Conservation (phyloP, 768 basidiomycete genomes). For the Tubosaeta sp. region DNA sequence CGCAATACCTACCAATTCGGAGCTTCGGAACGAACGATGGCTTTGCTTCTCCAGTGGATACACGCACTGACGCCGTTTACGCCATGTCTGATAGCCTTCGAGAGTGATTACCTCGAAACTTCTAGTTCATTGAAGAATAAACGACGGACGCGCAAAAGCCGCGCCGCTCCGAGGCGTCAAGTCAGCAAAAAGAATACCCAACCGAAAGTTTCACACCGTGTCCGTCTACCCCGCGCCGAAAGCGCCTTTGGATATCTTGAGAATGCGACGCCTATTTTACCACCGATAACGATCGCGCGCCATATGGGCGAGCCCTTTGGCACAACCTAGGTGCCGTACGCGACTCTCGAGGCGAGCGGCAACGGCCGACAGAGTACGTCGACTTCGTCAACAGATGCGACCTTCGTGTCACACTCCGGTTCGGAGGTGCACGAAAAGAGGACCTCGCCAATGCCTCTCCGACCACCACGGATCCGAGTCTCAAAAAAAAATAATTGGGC, state of each 20-base stretch:
- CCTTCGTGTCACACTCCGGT: neutral
- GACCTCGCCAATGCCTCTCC: neutral
- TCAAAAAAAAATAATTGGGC: neutral
- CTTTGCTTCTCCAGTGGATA: neutral
- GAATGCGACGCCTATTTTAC: too few species aligned
- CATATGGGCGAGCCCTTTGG: neutral
- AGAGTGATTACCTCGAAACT: neutral
- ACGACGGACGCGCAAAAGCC: neutral
- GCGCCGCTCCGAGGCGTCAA: neutral
- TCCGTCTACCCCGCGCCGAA: neutral
- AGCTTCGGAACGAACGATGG: neutral
- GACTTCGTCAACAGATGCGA: neutral
- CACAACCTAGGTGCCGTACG: neutral
- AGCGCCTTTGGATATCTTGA: neutral
- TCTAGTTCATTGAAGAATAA: neutral
- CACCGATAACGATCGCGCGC: neutral
- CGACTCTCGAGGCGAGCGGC: neutral
- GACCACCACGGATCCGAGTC: neutral
- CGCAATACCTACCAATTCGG: too few species aligned
- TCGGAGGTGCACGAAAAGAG: neutral
- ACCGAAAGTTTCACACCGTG: neutral
- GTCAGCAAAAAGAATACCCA: neutral
- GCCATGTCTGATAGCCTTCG: neutral
- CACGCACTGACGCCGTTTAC: neutral
- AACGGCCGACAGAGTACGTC: neutral